A percentile compares a stretch with the other conserved stretches of the same genome.
Conservation (phyloP, 225 moss, liverwort and hornwort genomes). For the Physcomitrellopsis africana region DNA sequence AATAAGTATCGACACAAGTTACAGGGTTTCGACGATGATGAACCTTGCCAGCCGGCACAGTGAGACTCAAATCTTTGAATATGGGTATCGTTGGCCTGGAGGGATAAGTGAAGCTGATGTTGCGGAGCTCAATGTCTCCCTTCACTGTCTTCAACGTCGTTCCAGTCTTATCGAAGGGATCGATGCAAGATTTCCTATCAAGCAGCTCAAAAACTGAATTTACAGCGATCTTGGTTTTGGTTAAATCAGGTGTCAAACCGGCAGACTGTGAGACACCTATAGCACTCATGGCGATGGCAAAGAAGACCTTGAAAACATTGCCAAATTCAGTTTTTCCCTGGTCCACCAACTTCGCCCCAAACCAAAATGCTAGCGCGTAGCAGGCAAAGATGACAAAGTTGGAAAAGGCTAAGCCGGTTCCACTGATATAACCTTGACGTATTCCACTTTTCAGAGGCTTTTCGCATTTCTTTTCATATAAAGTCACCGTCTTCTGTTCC, state of each 20-base stretch:
- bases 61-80: slow-evolving; percentile 41
- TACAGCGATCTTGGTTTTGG: slow-evolving; percentile 49
- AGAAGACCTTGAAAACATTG: slow-evolving; percentile 39
- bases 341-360: slow-evolving; percentile 21
- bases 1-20: too few relatives aligned
- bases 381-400: slow-evolving; percentile 29
- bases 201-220: slow-evolving; percentile 50
- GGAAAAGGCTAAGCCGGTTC: slow-evolving; percentile 34
- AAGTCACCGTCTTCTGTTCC: slow-evolving; percentile 28
- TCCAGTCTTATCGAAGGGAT: slow-evolving; percentile 36
- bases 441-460: slow-evolving; percentile 36
- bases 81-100: slow-evolving; percentile 41
- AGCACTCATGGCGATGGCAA: slow-evolving; percentile 46
- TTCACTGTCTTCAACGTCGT: slow-evolving; percentile 26
- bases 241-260: slow-evolving; percentile 42
- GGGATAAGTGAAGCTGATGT: slow-evolving; percentile 45
- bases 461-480: slow-evolving; percentile 30
- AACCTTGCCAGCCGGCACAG: slow-evolving; percentile 25
- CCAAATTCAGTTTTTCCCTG: slow-evolving; percentile 25
- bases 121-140: slow-evolving; percentile 43
- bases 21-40: too few relatives aligned
- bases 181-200: slow-evolving; percentile 47
- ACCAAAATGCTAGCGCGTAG: slow-evolving; percentile 39
- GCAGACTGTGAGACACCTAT: slow-evolving; percentile 46
- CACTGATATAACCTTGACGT: slow-evolving; percentile 30